Conservation (phyloP, 306 rosid species). For the Cyamopsis tetragonoloba region DNA sequence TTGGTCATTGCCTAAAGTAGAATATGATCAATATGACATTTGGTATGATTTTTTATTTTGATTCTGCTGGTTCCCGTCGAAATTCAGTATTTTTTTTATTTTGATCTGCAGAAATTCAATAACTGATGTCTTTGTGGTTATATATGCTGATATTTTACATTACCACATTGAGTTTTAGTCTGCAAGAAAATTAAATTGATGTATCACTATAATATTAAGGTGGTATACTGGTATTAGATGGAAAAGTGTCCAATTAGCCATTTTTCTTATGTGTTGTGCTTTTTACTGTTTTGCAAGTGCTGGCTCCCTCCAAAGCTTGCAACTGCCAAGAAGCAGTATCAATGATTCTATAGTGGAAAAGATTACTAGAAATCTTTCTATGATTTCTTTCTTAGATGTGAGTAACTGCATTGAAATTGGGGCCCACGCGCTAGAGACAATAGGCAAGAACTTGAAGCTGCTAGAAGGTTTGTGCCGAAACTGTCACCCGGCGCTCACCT, state of each 20-base stretch:
- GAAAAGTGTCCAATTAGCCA: slow-evolving; percentile 8
- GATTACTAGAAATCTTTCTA: slow-evolving; percentile 64
- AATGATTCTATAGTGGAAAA: slow-evolving; percentile 61
- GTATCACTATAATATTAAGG: neutral
- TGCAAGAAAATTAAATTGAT: neutral
- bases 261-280: slow-evolving; percentile 20
- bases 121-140: too few relatives aligned
- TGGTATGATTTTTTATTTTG: too few relatives aligned
- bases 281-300: slow-evolving; percentile 74
- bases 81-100: too few relatives aligned
- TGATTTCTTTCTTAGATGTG: slow-evolving; percentile 82
- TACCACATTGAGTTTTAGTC: too few relatives aligned
- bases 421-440: slow-evolving; percentile 56
- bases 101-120: too few relatives aligned
- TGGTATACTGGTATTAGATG: neutral
- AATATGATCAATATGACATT: too few relatives aligned
- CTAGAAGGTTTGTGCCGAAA: slow-evolving; percentile 76
- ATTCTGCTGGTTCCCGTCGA: too few relatives aligned
- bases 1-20: too few relatives aligned
- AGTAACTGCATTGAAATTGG: slow-evolving; percentile 84
- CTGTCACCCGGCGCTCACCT: slow-evolving; percentile 84
- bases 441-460: slow-evolving; percentile 84
- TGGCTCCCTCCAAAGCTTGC: slow-evolving; percentile 65
- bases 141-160: too few relatives aligned
- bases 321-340: slow-evolving; percentile 68